Evolutionary conservation across 345 rosid genomes (phyloP).

Genomic region (Gossypium rotundifolium): DNA sequence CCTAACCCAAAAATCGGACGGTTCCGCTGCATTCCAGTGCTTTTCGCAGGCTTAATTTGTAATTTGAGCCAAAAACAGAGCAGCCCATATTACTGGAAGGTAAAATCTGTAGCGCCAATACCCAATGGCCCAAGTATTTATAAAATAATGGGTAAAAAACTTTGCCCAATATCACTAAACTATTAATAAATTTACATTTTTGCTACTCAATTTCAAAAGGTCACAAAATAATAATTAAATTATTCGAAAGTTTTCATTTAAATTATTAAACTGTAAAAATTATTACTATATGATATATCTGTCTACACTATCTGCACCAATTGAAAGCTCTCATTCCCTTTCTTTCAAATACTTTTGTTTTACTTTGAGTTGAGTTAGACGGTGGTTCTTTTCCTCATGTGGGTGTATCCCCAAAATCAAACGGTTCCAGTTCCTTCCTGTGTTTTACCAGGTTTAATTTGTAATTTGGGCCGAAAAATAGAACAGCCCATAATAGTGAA

Average conservation of each 20-base stretch:
- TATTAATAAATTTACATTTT: no score
- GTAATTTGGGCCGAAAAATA: not conserved
- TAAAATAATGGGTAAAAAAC: no score
- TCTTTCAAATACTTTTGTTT: not conserved
- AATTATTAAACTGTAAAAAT: no score
- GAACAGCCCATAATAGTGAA: not conserved
- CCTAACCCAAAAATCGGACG: not conserved
- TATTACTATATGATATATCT: no score
- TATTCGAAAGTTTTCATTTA: fast-evolving
- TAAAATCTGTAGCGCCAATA: no score
- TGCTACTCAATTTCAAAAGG: no score
- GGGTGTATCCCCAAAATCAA: not conserved
- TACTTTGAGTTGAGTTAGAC: not conserved
- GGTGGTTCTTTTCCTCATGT: not conserved
- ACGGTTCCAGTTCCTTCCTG: not conserved
- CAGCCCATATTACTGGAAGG: not conserved
- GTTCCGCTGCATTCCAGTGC: not conserved
- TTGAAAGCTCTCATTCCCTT: no score
- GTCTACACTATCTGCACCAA: no score
- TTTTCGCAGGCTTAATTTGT: not conserved
- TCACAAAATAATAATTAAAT: no score
- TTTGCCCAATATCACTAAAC: fast-evolving
- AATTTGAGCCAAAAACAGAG: not conserved
- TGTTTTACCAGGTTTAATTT: not conserved
- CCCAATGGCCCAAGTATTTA: not conserved